Percentiles rank a stretch among this genome's conserved stretches.
phyloP scores from a whole-genome alignment of 306 rosid species.

The Cercis canadensis region DNA sequence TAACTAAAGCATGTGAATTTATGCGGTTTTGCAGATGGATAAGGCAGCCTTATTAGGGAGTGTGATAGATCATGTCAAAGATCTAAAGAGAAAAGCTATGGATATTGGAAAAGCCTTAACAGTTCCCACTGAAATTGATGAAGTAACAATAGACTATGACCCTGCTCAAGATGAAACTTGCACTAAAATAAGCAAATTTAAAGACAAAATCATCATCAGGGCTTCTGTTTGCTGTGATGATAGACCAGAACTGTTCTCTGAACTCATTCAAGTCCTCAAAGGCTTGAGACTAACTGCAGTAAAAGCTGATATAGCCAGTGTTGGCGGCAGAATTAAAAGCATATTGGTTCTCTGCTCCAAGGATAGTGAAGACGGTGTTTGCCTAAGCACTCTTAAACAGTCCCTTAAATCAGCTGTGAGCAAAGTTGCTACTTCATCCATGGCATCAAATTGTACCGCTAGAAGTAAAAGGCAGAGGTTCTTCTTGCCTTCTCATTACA shows the following conservation, averaged over 20 bases:
- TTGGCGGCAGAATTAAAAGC: constrained; percentile 87
- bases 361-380: constrained; percentile 57
- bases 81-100: constrained; percentile 84
- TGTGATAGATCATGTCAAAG: constrained; percentile 88
- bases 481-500: constrained; percentile 74
- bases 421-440: constrained; percentile 64
- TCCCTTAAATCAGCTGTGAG: constrained; percentile 74
- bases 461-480: constrained; percentile 98
- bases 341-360: constrained; percentile 74
- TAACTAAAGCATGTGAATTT: constrained; percentile 1
- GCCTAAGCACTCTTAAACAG: constrained; percentile 70
- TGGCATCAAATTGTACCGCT: constrained; percentile 56
- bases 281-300: constrained; percentile 70
- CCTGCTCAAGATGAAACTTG: constrained; percentile 42
- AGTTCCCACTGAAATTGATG: constrained; percentile 86
- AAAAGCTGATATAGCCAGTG: constrained; percentile 81
- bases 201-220: constrained; percentile 51
- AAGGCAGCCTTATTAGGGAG: constrained; percentile 94
- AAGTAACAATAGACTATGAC: constrained; percentile 67
- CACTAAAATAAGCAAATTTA: constrained; percentile 27
- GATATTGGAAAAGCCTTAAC: constrained; percentile 61
- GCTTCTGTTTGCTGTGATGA: constrained; percentile 95
- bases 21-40: constrained; percentile 78
- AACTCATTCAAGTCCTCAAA: constrained; percentile 80
- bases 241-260: constrained; percentile 81